These are phyloP conservation scores for Fistulifera pelliculosa DNA, from an alignment of 108 stramenopile species.

Conservation along the genomic window DNA sequence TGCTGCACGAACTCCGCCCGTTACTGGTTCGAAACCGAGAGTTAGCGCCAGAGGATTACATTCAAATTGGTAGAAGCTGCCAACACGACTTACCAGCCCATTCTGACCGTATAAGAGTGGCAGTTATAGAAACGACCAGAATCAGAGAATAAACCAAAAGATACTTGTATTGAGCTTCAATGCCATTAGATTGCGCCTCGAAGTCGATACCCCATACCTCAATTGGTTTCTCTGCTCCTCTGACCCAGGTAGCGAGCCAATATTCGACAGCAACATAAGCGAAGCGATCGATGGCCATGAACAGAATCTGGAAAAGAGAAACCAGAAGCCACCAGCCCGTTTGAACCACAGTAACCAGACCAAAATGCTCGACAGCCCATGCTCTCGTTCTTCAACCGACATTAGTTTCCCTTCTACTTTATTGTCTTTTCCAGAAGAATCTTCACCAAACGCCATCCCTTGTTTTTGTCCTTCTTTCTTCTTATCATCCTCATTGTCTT, in stretches of 20 bases:
- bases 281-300: conserved; percentile 63
- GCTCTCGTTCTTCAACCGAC: conserved; percentile 59
- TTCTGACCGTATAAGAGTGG: conserved; percentile 47
- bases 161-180: conserved; percentile 53
- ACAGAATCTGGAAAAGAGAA: conserved; percentile 31
- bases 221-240: conserved; percentile 32
- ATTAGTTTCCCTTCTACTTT: conserved; percentile 39
- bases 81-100: conserved; percentile 12
- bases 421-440: neutral
- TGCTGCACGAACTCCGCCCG: conserved; percentile 29
- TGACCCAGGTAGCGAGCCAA: conserved; percentile 80
- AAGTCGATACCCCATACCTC: conserved; percentile 40
- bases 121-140: conserved; percentile 35
- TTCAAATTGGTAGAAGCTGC: no score
- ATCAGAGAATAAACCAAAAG: conserved; percentile 47
- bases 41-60: no score
- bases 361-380: conserved; percentile 54
- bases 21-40: no score
- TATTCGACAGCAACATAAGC: conserved; percentile 72
- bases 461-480: conserved; percentile 6
- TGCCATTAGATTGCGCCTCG: conserved; percentile 51
- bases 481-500: conserved; percentile 28
- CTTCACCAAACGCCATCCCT: neutral
- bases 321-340: conserved; percentile 61
- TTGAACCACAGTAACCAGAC: conserved; percentile 80